Base-by-base conservation (phyloP, 2,329 filamentous ascomycete genomes). In the Graphium sp. region DNA sequence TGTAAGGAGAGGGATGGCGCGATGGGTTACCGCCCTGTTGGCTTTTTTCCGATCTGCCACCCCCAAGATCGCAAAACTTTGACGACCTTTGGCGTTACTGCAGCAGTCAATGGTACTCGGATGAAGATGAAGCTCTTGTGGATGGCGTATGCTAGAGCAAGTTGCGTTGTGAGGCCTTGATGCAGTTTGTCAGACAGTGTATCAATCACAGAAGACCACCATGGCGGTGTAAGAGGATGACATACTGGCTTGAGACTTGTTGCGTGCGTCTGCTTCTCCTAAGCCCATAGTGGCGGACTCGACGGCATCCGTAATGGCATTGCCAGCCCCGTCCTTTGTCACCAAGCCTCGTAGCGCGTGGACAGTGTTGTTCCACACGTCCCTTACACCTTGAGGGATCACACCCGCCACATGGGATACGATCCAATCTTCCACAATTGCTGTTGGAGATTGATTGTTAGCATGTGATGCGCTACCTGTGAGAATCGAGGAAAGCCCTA, bases 111-210 rank as follows among this genome's bases (percentile, higher is more conserved):
- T 7, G 89, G 89, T 7, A 98, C 83, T n/a, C 89, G 72, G 39
- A 95, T 52, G 52, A 98, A 93, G 44, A 98, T 94, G 51, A 95
- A 83, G 41, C 80, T 91, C 58, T 98, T 98, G 62, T 98, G 89
- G 33, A 98, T 82, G 17, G 87, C 87, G 46, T 98, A 98, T 9
- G 89, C 89, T 27, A 98, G 66, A 11, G 82, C 84, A 18, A 98
- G 60, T 47, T 94, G 84, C 7, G 89, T 95, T 29, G 62, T 69
- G 19, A 76, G 50, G 40, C 70, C 70, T 75, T n/a, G n/a, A n/a
- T n/a, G n/a, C n/a, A n/a, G n/a, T n/a, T n/a, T n/a, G n/a, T n/a
- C n/a, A n/a, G n/a, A n/a, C n/a, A n/a, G n/a, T n/a, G n/a, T n/a
- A n/a, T n/a, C n/a, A n/a, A n/a, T n/a, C n/a, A n/a, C n/a, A n/a